Evolutionary conservation across 257 asterid species (phyloP), one percentile per base, ranked within the genome.

Genomic region (Plectranthus barbatus): DNA sequence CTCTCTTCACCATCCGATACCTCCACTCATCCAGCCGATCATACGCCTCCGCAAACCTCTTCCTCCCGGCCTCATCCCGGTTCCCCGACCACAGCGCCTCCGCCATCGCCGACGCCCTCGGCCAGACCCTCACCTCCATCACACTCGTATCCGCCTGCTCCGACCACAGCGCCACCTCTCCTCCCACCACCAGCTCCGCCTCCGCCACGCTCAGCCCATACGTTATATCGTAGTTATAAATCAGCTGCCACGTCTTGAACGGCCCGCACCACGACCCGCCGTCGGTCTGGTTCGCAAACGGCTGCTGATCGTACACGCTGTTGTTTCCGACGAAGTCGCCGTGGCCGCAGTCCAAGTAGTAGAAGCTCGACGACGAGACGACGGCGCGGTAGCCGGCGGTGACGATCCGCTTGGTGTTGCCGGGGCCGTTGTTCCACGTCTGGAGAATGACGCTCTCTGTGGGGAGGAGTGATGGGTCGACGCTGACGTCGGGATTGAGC

Each of bases 181-280:
- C 97, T 34, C 99, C 99, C 9, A 90, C 9, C 17, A 93, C 96
- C 66, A 93, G 70, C 62, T 77, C 76, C 18, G 87, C 72, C 67
- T 93, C 96, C 6, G 69, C 74, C 41, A 53, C 74, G 18, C 50
- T 84, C 49, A 93, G 44, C 4, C 89, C 89, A 1, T 80, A 89
- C 0, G 95, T 76, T 45, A 90, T 85, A 42, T 93, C 99, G 10
- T 93, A 93, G 66, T 93, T 83, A 53, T 93, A 93, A 21, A 93
- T 83, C 4, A 74, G 45, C 41, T 89, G 96, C 99, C 99, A 93
- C n/a, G 97, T 85, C 71, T 92, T 92, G 40, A 87, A 89, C 0
- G 97, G 96, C 0, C 78, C 90, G 21, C 99, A 92, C 99, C 99
- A 89, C 0, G 99, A 92, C n/a, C 91, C 97, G 1, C 97, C 95